These are phyloP conservation scores for Phyllosticta paracitricarpa DNA, from an alignment of 2,329 filamentous ascomycete genomes.

Conservation along the genomic window DNA sequence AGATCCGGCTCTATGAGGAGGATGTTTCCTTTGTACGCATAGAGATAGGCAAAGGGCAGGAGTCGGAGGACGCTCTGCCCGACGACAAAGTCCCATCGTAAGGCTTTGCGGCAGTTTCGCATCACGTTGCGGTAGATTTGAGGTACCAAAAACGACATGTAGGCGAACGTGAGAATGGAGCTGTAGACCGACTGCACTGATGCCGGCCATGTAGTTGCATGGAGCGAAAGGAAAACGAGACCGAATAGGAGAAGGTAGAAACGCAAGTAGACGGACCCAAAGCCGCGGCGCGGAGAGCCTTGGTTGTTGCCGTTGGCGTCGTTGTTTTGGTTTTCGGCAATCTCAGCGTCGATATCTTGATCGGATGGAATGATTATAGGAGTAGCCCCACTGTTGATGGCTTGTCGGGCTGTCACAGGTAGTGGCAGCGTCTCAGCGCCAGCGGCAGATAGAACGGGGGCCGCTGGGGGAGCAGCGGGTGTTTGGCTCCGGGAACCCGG, in stretches of 20 bases:
- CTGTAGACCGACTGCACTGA: slow-evolving; percentile 45
- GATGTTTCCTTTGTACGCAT: slow-evolving; percentile 66
- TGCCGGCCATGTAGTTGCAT: slow-evolving; percentile 48
- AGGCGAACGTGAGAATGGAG: slow-evolving; percentile 57
- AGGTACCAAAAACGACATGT: slow-evolving; percentile 84
- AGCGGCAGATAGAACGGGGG: slow-evolving; percentile 18
- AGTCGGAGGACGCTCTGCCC: slow-evolving; percentile 74
- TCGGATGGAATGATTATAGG: slow-evolving; percentile 51
- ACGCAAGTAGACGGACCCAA: slow-evolving; percentile 48
- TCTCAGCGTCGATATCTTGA: slow-evolving; percentile 39
- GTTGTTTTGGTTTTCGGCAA: slow-evolving; percentile 20
- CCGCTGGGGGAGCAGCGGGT: slow-evolving; percentile 12
- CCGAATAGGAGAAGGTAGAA: slow-evolving; percentile 52
- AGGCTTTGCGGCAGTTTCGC: slow-evolving; percentile 81
- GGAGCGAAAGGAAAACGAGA: slow-evolving; percentile 49
- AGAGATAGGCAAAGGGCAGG: slow-evolving; percentile 78
- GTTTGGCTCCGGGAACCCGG: slow-evolving; percentile 15
- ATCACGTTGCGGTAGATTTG: slow-evolving; percentile 86
- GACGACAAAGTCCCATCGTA: slow-evolving; percentile 84
- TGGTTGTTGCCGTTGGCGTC: slow-evolving; percentile 20
- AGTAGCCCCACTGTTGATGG: slow-evolving; percentile 31
- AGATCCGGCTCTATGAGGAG: slow-evolving; percentile 64
- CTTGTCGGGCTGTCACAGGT: slow-evolving; percentile 37
- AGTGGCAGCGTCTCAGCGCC: slow-evolving; percentile 35
- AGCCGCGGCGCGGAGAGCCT: slow-evolving; percentile 33